Evolutionary conservation across 2,329 filamentous ascomycete genomes (phyloP).

Genomic region (Aschersonia sp.): DNA sequence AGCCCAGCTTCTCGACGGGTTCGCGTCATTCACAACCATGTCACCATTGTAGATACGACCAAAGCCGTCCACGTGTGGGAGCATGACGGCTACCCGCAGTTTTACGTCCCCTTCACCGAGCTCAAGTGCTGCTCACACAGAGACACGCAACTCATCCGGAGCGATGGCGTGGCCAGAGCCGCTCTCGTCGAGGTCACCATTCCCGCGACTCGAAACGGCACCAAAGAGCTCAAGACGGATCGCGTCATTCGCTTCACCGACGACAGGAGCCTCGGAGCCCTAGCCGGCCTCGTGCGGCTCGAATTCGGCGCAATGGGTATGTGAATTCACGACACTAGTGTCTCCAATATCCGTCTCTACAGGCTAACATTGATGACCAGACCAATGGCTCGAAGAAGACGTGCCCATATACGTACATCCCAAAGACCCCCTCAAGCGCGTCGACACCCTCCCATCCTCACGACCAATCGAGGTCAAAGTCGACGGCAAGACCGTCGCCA

Average conservation of each 20-base stretch:
- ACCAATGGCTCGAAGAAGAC: conserved; percentile 40
- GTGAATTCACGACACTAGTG: not conserved
- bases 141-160: conserved; percentile 13
- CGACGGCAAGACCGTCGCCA: conserved; percentile 30
- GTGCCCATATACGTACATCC: conserved; percentile 45
- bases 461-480: conserved; percentile 36
- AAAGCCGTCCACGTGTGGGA: conserved; percentile 26
- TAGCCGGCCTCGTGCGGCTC: conserved; percentile 18
- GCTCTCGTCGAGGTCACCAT: conserved; percentile 18
- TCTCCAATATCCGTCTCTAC: too few species aligned
- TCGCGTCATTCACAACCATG: conserved; percentile 17
- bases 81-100: conserved; percentile 32
- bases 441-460: conserved; percentile 44
- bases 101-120: conserved; percentile 21
- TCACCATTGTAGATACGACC: conserved; percentile 21
- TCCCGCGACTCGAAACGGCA: conserved; percentile 7
- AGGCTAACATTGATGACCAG: conserved; percentile 7
- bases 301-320: conserved; percentile 21
- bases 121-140: conserved; percentile 13
- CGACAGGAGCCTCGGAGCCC: conserved; percentile 18
- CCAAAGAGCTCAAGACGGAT: conserved; percentile 14
- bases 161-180: conserved; percentile 11
- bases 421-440: conserved; percentile 52
- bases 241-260: conserved; percentile 23
- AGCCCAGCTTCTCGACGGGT: conserved; percentile 14